Evolutionary conservation across 2,329 filamentous ascomycete genomes (phyloP), one percentile per base, ranked within the genome.

Genomic region (Talaromyces marneffei): DNA sequence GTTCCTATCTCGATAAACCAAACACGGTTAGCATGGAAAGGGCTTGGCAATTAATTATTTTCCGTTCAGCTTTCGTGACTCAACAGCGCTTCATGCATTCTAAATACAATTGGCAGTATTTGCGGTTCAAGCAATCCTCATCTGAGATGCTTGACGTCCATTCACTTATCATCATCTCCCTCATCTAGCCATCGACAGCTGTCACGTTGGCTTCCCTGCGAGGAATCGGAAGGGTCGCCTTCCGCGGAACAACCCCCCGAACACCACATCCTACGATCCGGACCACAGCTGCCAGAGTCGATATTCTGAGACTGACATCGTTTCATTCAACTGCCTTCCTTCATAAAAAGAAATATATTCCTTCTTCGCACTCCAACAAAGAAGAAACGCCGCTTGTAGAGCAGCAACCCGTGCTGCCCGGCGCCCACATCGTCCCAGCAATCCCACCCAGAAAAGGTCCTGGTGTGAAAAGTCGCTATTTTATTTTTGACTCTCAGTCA

Each of bases 151-250:
- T 60, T 60, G 37, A 16, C 20, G 35, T 16, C 12, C 3, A 5
- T 40, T 42, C 20, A 29, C 25, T 31, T 14, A 37, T n/a, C 4
- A n/a, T n/a, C n/a, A n/a, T n/a, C 10, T 33, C n/a, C 12, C n/a
- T 27, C 6, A 23, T 53, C 23, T 40, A 53, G 57, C 44, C 57
- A 52, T 31, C 33, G 57, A 37, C 50, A 37, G 18, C 65, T 68
- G 69, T 63, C 73, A 75, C 68, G 61, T 75, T 75, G 74, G 74
- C 73, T 74, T 74, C 69, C 65, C 60, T 71, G 65, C 65, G 62
- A 44, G 64, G 66, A 61, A 64, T 68, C 68, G 68, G 69, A 67
- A 68, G 67, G 65, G 66, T 70, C 60, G 66, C 67, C 65, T 68
- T 65, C 65, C 67, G 68, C 66, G 66, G 65, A 56, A 52, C 44